These are phyloP conservation scores for Withania somnifera DNA, from an alignment of 305 asterid genomes.

Conservation along the genomic window DNA sequence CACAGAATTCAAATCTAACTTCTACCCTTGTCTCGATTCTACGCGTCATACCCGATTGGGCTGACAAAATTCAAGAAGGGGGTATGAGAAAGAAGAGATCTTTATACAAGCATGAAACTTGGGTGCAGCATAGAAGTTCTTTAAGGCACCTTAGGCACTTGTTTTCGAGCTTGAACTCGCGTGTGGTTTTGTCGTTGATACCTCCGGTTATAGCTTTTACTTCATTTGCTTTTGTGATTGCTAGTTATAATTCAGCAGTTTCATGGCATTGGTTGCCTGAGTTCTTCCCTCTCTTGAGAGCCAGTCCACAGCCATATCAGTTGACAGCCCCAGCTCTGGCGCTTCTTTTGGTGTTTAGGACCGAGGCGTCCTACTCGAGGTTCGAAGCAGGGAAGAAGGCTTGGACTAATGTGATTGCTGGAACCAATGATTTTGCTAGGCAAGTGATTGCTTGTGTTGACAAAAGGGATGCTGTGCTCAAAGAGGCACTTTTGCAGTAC, in stretches of 20 bases:
- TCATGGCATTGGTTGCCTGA: constrained; percentile 59
- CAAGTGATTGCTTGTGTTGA: constrained; percentile 59
- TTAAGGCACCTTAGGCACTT: constrained; percentile 64
- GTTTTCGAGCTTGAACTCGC: constrained; percentile 50
- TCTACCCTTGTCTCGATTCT: constrained; percentile 31
- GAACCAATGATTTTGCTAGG: constrained; percentile 65
- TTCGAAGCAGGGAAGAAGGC: constrained; percentile 74
- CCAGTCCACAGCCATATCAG: constrained; percentile 89
- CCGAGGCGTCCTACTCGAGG: constrained; percentile 95
- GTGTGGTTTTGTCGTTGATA: constrained; percentile 68
- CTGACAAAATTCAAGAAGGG: constrained; percentile 48
- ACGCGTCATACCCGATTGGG: constrained; percentile 66
- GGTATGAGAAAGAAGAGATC: constrained; percentile 55
- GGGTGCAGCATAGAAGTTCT: constrained; percentile 86
- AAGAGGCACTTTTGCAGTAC: constrained; percentile 63
- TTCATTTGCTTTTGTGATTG: constrained; percentile 55
- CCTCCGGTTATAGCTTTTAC: constrained; percentile 87
- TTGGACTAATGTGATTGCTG: constrained; percentile 69
- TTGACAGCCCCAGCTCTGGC: constrained; percentile 92
- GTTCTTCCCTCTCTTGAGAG: constrained; percentile 56
- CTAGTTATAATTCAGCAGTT: constrained; percentile 67
- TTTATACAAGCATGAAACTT: constrained; percentile 51
- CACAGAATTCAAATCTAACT: constrained; percentile 20
- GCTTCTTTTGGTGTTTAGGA: constrained; percentile 80
- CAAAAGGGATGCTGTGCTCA: constrained; percentile 39